These are phyloP conservation scores for Fusarium pilosicola DNA, from an alignment of 2,329 filamentous ascomycete genomes.

Conservation along the genomic window DNA sequence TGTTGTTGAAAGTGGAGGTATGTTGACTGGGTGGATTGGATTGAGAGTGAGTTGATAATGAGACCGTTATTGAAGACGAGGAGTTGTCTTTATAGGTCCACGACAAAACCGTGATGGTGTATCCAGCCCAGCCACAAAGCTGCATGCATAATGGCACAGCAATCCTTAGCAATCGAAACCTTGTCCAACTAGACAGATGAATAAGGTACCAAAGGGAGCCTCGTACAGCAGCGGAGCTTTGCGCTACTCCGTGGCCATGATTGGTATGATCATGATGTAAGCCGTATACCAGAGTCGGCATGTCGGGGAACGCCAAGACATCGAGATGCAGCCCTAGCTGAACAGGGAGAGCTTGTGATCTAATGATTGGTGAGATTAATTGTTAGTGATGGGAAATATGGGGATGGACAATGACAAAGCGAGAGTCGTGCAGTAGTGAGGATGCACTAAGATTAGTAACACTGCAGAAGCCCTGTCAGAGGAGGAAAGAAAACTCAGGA, in stretches of 20 bases:
- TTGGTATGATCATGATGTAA: neutral
- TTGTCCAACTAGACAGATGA: neutral
- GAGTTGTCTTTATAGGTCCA: constrained; percentile 15
- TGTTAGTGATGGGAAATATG: neutral
- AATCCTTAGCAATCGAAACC: constrained; percentile 29
- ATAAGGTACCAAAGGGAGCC: neutral
- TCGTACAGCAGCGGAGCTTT: neutral
- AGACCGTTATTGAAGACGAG: neutral
- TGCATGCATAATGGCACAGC: neutral
- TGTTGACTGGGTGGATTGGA: accelerated
- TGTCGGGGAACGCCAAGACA: constrained; percentile 41
- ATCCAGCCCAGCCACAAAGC: constrained; percentile 9
- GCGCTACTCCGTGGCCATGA: neutral
- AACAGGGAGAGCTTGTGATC: neutral
- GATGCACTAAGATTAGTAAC: constrained; percentile 13
- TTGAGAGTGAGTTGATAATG: neutral
- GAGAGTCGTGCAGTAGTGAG: neutral
- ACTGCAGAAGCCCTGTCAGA: accelerated
- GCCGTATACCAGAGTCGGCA: constrained; percentile 9
- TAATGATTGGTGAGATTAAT: neutral
- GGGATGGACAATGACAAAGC: constrained; percentile 17
- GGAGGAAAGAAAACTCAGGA: too few relatives aligned
- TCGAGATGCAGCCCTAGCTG: constrained; percentile 11
- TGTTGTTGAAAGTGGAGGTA: neutral
- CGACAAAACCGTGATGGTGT: constrained; percentile 7